Evolutionary conservation across 768 basidiomycete genomes (phyloP).

Genomic region (Tubosaeta sp.): DNA sequence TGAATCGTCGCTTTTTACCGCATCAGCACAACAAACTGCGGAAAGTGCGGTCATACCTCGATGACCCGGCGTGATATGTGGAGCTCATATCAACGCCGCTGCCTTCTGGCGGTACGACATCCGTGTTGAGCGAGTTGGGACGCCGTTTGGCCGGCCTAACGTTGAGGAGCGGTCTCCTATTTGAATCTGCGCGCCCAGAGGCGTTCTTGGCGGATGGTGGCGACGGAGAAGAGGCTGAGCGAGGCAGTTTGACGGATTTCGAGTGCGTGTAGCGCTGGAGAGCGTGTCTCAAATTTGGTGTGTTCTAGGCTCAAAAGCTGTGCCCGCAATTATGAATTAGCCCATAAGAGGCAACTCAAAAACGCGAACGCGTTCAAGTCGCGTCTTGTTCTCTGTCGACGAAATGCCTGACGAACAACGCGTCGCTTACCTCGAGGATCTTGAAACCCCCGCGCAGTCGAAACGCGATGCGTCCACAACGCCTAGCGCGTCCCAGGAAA

Average conservation of each 20-base stretch:
- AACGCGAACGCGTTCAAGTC: conserved; percentile 11
- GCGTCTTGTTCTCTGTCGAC: conserved; percentile 11
- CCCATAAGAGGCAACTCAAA: conserved; percentile 13
- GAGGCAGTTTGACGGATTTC: conserved; percentile 59
- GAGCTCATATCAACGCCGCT: conserved; percentile 69
- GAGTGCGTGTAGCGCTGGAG: background rate
- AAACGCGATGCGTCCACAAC: conserved; percentile 9
- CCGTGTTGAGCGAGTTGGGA: conserved; percentile 21
- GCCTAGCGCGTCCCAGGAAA: conserved; percentile 24
- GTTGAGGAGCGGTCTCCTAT: conserved; percentile 35
- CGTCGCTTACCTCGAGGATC: conserved; percentile 45
- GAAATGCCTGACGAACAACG: conserved; percentile 24
- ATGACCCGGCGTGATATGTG: conserved; percentile 83
- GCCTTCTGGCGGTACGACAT: conserved; percentile 18
- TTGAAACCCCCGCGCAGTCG: conserved; percentile 27
- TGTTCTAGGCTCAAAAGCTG: conserved; percentile 6
- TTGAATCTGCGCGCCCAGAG: conserved; percentile 46
- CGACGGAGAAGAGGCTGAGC: conserved; percentile 74
- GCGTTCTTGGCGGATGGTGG: conserved; percentile 57
- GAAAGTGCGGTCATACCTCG: conserved; percentile 47
- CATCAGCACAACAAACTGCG: conserved; percentile 16
- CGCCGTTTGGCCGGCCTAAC: conserved; percentile 25
- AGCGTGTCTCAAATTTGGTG: background rate
- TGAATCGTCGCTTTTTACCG: conserved; percentile 42
- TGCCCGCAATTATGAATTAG: background rate